Evolutionary conservation across 2,329 filamentous ascomycete genomes (phyloP).

Genomic region (Xylaria sp.): DNA sequence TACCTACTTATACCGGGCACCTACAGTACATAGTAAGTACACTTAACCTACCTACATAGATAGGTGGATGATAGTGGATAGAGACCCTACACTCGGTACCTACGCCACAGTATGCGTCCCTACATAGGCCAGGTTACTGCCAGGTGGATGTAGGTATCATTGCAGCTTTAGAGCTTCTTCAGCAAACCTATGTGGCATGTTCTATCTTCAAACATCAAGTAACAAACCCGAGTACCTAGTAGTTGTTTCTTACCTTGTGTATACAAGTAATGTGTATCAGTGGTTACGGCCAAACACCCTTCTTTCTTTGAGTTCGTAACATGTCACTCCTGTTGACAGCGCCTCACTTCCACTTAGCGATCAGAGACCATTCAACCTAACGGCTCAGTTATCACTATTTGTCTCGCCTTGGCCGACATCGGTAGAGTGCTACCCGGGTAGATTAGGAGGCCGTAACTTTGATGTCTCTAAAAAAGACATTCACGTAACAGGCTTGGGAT

Average conservation of each 20-base stretch:
- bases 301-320: not conserved
- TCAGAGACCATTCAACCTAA: not conserved
- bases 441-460: not conserved
- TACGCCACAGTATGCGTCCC: too few species aligned
- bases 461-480: not conserved
- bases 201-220: too few species aligned
- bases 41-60: not conserved
- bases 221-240: too few species aligned
- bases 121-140: too few species aligned
- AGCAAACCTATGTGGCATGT: too few species aligned
- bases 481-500: not conserved
- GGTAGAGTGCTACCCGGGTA: not conserved
- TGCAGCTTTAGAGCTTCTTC: too few species aligned
- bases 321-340: not conserved
- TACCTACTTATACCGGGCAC: not conserved
- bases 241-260: too few species aligned
- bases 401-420: conserved; percentile 19
- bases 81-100: too few species aligned
- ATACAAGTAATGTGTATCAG: too few species aligned
- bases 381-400: not conserved
- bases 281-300: too few species aligned
- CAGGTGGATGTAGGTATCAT: too few species aligned
- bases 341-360: not conserved
- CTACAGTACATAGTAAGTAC: not conserved
- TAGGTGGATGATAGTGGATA: not conserved